Evolutionary conservation across 257 asterid genomes (phyloP).

Genomic region (Solanum medicagineum): DNA sequence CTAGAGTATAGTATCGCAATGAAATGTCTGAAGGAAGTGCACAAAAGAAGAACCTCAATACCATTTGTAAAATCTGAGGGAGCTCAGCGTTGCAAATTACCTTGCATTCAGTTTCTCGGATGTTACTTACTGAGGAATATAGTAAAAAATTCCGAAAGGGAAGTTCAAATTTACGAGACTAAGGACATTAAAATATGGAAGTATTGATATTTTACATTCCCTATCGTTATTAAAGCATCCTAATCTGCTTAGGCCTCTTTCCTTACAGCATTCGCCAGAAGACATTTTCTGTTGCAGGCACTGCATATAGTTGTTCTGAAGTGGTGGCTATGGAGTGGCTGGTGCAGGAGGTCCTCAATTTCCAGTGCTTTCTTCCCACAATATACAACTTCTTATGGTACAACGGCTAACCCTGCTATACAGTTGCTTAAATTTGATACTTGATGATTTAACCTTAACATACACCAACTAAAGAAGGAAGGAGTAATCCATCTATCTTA

Average conservation of each 20-base stretch:
- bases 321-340: slow-evolving; percentile 99
- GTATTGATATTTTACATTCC: not conserved
- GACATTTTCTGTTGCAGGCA: slow-evolving; percentile 48
- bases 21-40: not conserved
- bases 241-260: not conserved
- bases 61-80: not conserved
- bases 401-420: not conserved
- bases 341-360: slow-evolving; percentile 82
- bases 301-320: slow-evolving; percentile 50
- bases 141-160: not conserved
- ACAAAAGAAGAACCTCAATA: not conserved
- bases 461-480: not conserved
- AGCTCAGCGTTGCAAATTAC: not conserved
- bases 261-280: slow-evolving; percentile 43
- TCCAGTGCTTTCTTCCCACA: slow-evolving; percentile 85
- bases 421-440: not conserved
- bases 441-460: not conserved
- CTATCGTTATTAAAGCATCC: not conserved
- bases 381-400: slow-evolving; percentile 84
- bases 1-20: not conserved
- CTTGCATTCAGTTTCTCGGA: not conserved
- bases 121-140: not conserved
- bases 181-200: not conserved
- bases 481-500: not conserved
- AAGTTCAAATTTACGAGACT: not conserved